Evolutionary conservation across 2,329 filamentous ascomycete genomes (phyloP), one percentile per base, ranked within the genome.

Genomic region (Trichoderma sp.): DNA sequence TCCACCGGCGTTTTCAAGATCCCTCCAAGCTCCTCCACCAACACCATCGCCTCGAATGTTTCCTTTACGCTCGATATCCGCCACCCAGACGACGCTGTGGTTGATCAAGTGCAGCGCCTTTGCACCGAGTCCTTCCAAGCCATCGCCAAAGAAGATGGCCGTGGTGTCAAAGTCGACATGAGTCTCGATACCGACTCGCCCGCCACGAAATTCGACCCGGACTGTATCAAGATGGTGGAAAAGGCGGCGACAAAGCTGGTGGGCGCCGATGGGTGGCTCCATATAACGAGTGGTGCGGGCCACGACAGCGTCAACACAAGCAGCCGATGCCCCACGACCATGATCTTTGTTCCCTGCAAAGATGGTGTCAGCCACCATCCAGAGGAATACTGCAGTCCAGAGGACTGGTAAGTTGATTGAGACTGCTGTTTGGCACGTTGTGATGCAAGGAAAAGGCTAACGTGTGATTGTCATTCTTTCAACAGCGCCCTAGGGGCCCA

Each of bases 41-140:
- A 93, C 76, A 92, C 91, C 0, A 87, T 92, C 0, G 88, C 90
- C 0, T 88, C 89, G 0, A 78, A 82, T n/a, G 89, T 91, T 8
- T 84, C 82, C 37, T 92, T 92, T 78, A 89, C 85, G 14, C 83
- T 92, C 6, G 90, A 92, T 74, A 86, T 92, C 60, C 86, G 90
- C 33, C 83, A 87, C 0, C 84, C 85, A 0, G 80, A 85, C 52
- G 85, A 90, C 73, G 79, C 80, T 16, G 82, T 83, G 0, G 84
- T 92, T 0, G 80, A 84, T 3, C 77, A 79, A 16, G 90, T 79
- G 27, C 71, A 77, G 37, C 49, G 69, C 10, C 67, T 73, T 2
- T 74, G 75, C 47, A 57, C 74, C 5, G 70, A 72, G 19, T 71
- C 71, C 4, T 79, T 76, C 70, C 72, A 63, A 31, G 43, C 49